Conservation (phyloP, 2,329 filamentous ascomycete genomes). For the Alternaria gansuensis region DNA sequence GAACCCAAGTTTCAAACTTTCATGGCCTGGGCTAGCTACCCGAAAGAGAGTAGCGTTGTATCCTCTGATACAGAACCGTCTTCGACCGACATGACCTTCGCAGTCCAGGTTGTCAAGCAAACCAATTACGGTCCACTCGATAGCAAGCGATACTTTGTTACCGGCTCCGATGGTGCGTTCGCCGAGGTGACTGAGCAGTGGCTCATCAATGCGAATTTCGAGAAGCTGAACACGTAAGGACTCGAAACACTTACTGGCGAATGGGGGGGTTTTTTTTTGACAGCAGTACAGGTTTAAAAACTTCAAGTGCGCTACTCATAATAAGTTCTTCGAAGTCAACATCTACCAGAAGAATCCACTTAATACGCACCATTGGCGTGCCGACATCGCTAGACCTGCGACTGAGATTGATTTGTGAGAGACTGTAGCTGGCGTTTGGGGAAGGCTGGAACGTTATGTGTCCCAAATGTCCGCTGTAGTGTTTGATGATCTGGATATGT, state of each 20-base stretch:
- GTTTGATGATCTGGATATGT: background rate
- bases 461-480: background rate
- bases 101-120: constrained; percentile 57
- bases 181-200: constrained; percentile 51
- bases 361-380: constrained; percentile 59
- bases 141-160: constrained; percentile 56
- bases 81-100: constrained; percentile 22
- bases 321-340: constrained; percentile 61
- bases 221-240: constrained; percentile 57
- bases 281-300: constrained; percentile 56
- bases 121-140: constrained; percentile 59
- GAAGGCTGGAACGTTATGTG: background rate
- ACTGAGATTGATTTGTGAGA: constrained; percentile 49
- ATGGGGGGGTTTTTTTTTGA: constrained; percentile 8
- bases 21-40: constrained; percentile 46
- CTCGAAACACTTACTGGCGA: too few species aligned
- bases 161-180: constrained; percentile 32
- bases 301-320: constrained; percentile 55
- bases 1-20: constrained; percentile 39
- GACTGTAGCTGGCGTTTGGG: background rate
- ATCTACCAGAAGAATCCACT: constrained; percentile 60
- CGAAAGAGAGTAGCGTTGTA: constrained; percentile 20
- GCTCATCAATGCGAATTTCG: constrained; percentile 55
- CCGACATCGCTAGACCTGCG: constrained; percentile 55
- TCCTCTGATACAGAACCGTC: background rate